Evolutionary conservation across 1,284 basidiomycete genomes (phyloP), one percentile per base, ranked within the genome.

Genomic region (Papiliotrema laurentii): DNA sequence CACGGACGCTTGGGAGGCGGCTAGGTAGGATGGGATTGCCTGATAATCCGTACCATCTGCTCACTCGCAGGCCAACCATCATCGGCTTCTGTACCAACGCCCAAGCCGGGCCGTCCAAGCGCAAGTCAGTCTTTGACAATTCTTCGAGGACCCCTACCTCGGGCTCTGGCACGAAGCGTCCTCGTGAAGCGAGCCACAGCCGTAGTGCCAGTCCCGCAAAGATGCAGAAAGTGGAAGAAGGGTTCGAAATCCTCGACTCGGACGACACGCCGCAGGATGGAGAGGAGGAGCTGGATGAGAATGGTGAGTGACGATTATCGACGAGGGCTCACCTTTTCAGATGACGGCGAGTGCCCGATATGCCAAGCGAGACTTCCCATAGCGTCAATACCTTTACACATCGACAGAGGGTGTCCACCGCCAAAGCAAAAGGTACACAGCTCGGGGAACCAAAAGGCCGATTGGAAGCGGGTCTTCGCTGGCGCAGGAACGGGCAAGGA

Each of bases 391-490:
- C 64, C 66, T 0, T 35, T 55, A 2, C 72, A 74, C 43, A 64
- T 74, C 39, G 70, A 74, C 28, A 56, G 64, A 30, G 68, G 68
- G 0, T 74, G 72, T 48, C 69, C 68, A 13, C 63, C 63, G 13
- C 61, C 61, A 28, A 63, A 61, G 39, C 22, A 18, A 9, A 53
- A 48, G 16, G 27, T 14, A 1, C 36, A 44, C n/a, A 49, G 55
- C 5, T 55, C 45, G 4, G 62, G 63, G 3, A 64, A 65, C 40
- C 63, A 70, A 43, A 66, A 71, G 51, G 59, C 68, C 6, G 64
- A 68, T 47, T 74, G 72, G 72, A 65, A 60, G 44, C 67, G 67
- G 45, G 63, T 74, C 5, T 73, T 74, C 41, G 58, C 66, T 1
- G 69, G 69, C 0, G 55, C 63, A 1, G 59, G 57, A 19, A 49